Percentiles rank a stretch among this genome's conserved stretches.
Conservation (phyloP, 2,329 filamentous ascomycete genomes). For the Exophiala spinifera region DNA sequence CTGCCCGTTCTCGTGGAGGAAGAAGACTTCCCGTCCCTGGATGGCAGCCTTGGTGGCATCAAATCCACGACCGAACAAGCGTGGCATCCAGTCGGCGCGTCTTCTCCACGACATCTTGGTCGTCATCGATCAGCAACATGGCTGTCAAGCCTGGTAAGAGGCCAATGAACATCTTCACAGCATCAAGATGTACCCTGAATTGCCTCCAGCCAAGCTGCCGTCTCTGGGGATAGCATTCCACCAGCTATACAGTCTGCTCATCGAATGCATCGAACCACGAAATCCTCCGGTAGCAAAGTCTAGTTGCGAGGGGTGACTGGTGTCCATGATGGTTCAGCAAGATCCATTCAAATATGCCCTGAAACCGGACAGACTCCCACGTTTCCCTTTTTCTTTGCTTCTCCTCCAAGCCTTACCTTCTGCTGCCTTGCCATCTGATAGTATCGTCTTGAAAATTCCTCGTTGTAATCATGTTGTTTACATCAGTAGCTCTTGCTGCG, state of each 20-base stretch:
- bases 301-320: no score
- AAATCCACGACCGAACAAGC: no score
- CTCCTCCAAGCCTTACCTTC: background rate
- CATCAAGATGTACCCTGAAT: background rate
- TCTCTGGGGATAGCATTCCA: background rate
- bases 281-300: no score
- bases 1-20: no score
- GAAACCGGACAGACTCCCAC: no score
- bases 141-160: background rate
- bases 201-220: background rate
- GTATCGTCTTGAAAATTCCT: background rate
- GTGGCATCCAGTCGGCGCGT: no score
- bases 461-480: conserved; percentile 28
- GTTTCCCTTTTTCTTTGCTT: background rate
- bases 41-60: no score
- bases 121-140: background rate
- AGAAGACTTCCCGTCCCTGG: no score
- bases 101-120: background rate
- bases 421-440: background rate
- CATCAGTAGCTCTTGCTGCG: conserved; percentile 24
- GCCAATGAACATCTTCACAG: background rate
- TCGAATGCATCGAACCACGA: no score
- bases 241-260: no score
- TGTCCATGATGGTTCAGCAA: no score
- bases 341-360: no score